These are phyloP conservation scores for Olyra latifolia DNA, from an alignment of 176 grass and related monocot species.

Conservation along the genomic window DNA sequence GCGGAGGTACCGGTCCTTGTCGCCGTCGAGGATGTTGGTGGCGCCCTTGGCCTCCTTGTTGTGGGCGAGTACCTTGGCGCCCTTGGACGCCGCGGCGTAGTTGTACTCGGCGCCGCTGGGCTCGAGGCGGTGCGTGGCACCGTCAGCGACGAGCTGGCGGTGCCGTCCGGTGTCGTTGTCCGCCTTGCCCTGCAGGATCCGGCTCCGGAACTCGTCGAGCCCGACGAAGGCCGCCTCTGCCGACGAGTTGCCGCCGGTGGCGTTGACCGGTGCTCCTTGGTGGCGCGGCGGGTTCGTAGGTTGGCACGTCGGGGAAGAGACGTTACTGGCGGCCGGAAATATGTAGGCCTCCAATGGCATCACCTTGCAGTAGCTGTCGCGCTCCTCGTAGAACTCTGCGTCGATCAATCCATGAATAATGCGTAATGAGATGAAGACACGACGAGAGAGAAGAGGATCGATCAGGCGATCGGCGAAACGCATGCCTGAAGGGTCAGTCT, in stretches of 20 bases:
- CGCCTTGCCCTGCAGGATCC: slow-evolving; percentile 42
- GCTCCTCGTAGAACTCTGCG: slow-evolving; percentile 49
- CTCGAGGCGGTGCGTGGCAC: slow-evolving; percentile 66
- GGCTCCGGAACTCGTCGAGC: slow-evolving; percentile 58
- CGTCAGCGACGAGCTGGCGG: neutral
- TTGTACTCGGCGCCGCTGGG: slow-evolving; percentile 74
- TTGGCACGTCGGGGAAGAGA: slow-evolving; percentile 35
- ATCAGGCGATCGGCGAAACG: neutral
- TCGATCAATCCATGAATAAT: neutral
- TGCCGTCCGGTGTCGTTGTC: slow-evolving; percentile 10
- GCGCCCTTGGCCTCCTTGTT: slow-evolving; percentile 92
- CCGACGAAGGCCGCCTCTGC: slow-evolving; percentile 24
- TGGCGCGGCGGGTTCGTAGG: neutral
- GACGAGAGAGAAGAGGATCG: neutral
- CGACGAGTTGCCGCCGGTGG: neutral
- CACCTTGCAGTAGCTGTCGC: slow-evolving; percentile 57
- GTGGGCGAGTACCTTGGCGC: slow-evolving; percentile 78
- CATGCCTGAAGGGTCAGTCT: slow-evolving; percentile 38
- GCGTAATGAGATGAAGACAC: neutral
- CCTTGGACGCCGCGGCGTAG: slow-evolving; percentile 78
- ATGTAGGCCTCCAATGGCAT: slow-evolving; percentile 63
- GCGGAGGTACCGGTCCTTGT: slow-evolving; percentile 87
- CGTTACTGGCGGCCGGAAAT: slow-evolving; percentile 27
- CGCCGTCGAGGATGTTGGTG: slow-evolving; percentile 59
- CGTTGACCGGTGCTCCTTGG: neutral